These are phyloP conservation scores for Penicillium sp. DNA, from an alignment of 2,329 filamentous ascomycete genomes.

Conservation along the genomic window DNA sequence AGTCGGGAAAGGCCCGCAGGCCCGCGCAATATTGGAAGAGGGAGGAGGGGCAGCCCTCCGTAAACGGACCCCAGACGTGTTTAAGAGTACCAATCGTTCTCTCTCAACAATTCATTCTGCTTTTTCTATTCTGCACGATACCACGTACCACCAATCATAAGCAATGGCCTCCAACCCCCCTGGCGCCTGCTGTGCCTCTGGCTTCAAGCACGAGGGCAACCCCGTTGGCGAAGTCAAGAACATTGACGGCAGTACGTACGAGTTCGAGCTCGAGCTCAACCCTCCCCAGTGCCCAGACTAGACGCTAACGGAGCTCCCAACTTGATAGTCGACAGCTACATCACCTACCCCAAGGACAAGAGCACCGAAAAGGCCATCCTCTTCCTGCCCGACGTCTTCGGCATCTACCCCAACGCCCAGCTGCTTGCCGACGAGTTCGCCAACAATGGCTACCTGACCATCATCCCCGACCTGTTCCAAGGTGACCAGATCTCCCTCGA, in stretches of 20 bases:
- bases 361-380: conserved; percentile 53
- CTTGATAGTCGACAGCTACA: conserved; percentile 51
- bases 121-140: background rate
- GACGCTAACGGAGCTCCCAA: background rate
- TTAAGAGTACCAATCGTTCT: background rate
- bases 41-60: background rate
- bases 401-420: conserved; percentile 56
- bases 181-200: conserved; percentile 45
- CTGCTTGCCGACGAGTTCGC: conserved; percentile 71
- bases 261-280: no score
- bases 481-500: conserved; percentile 59
- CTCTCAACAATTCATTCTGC: background rate
- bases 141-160: background rate
- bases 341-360: conserved; percentile 50
- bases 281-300: background rate
- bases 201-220: conserved; percentile 51
- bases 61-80: background rate
- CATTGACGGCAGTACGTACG: conserved; percentile 43
- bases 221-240: conserved; percentile 47
- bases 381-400: conserved; percentile 56
- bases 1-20: background rate
- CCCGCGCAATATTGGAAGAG: no score
- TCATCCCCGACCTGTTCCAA: conserved; percentile 68
- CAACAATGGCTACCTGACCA: conserved; percentile 64
- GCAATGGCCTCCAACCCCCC: conserved; percentile 52